Conservation (phyloP, 345 rosid genomes). For the Eucalyptus virginea region DNA sequence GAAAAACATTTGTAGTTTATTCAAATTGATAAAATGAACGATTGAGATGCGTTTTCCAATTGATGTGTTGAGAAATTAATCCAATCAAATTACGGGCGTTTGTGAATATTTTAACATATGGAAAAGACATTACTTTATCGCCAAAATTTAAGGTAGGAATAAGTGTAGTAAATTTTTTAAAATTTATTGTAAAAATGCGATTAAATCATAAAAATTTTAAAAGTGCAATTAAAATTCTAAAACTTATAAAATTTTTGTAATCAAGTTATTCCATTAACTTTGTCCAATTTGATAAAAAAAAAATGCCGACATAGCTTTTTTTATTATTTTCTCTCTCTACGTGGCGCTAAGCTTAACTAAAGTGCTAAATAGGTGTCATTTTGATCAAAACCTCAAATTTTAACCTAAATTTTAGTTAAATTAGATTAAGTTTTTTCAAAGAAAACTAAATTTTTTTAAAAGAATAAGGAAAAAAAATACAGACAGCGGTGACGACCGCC, state of each 20-base stretch:
- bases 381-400: background rate
- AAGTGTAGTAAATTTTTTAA: background rate
- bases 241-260: too few species aligned
- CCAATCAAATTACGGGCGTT: background rate
- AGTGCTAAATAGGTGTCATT: fast-evolving
- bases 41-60: background rate
- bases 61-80: background rate
- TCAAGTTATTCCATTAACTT: too few species aligned
- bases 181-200: too few species aligned
- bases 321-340: background rate
- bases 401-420: too few species aligned
- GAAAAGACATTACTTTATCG: background rate
- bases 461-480: background rate
- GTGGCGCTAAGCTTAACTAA: fast-evolving
- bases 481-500: background rate
- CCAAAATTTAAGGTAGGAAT: background rate
- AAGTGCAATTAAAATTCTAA: background rate
- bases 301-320: fast-evolving
- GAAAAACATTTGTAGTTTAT: background rate
- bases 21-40: background rate
- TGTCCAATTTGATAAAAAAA: fast-evolving
- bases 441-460: too few species aligned
- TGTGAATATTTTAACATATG: background rate
- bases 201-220: too few species aligned
- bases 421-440: too few species aligned